Evolutionary conservation across 495 filamentous ascomycete genomes (phyloP).

Genomic region (Lophiostoma macrostomum): DNA sequence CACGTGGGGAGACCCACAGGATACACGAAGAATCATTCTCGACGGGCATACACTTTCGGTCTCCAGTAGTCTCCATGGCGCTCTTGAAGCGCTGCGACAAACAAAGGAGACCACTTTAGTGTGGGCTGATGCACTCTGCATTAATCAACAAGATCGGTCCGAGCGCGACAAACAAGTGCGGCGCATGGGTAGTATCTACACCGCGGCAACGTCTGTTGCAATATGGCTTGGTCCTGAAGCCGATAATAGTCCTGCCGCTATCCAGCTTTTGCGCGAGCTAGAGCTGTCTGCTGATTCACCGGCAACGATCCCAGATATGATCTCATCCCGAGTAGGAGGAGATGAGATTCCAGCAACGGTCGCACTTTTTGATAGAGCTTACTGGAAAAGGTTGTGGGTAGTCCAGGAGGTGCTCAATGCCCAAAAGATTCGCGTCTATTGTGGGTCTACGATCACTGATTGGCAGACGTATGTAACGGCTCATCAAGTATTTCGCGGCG

Average conservation of each 20-base stretch:
- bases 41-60: constrained; percentile 5
- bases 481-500: no score
- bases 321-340: constrained; percentile 9
- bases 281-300: background rate
- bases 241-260: constrained; percentile 9
- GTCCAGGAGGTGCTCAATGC: constrained; percentile 37
- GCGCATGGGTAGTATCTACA: constrained; percentile 34
- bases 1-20: constrained; percentile 15
- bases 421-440: constrained; percentile 25
- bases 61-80: background rate
- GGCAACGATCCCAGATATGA: constrained; percentile 5
- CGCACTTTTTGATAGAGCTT: constrained; percentile 35
- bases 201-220: constrained; percentile 31
- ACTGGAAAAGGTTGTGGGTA: constrained; percentile 37
- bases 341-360: constrained; percentile 24
- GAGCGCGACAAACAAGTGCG: constrained; percentile 3
- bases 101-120: constrained; percentile 15
- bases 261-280: background rate
- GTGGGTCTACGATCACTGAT: no score
- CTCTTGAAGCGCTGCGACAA: constrained; percentile 1
- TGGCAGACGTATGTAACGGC: no score
- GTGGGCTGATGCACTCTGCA: constrained; percentile 35
- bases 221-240: constrained; percentile 39
- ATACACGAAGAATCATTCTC: constrained; percentile 25
- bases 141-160: constrained; percentile 18